A percentile compares a stretch with the other conserved stretches of the same genome.
Conservation (phyloP, 2,329 filamentous ascomycete species). For the Camptophora hylomeconis region DNA sequence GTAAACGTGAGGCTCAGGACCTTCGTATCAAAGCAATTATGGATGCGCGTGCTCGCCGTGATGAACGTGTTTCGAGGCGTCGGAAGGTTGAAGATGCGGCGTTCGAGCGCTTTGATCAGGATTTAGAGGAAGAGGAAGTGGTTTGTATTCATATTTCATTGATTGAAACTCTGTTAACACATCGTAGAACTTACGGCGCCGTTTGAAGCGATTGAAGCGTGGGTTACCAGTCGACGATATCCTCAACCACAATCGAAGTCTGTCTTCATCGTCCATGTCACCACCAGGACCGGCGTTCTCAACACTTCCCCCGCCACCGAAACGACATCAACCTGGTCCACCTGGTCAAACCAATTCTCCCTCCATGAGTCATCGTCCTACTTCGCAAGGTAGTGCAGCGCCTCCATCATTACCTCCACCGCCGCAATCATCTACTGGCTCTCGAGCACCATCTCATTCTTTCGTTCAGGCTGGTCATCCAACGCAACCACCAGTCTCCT, state of each 20-base stretch:
- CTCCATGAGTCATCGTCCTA: conserved; percentile 9
- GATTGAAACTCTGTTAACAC: conserved; percentile 4
- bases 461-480: conserved; percentile 1
- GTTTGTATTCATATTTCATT: conserved; percentile 5
- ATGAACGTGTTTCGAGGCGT: conserved; percentile 12
- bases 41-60: conserved; percentile 15
- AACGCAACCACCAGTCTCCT: neutral
- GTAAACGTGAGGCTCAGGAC: conserved; percentile 14
- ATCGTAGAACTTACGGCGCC: conserved; percentile 13
- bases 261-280: conserved; percentile 15
- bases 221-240: conserved; percentile 16
- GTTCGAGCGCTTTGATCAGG: conserved; percentile 14
- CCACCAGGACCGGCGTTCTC: conserved; percentile 12
- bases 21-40: conserved; percentile 13
- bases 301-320: conserved; percentile 16
- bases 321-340: conserved; percentile 16
- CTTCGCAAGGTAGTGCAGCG: conserved; percentile 7
- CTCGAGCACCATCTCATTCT: conserved; percentile 3
- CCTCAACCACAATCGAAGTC: conserved; percentile 5
- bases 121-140: conserved; percentile 15
- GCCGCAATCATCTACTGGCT: conserved; percentile 1
- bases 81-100: conserved; percentile 14
- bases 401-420: conserved; percentile 3
- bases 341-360: conserved; percentile 12
- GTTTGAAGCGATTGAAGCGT: conserved; percentile 16